Evolutionary conservation across 805 yeast genomes (phyloP), one percentile per base, ranked within the genome.

Genomic region (Maudiozyma saulgeensis): DNA sequence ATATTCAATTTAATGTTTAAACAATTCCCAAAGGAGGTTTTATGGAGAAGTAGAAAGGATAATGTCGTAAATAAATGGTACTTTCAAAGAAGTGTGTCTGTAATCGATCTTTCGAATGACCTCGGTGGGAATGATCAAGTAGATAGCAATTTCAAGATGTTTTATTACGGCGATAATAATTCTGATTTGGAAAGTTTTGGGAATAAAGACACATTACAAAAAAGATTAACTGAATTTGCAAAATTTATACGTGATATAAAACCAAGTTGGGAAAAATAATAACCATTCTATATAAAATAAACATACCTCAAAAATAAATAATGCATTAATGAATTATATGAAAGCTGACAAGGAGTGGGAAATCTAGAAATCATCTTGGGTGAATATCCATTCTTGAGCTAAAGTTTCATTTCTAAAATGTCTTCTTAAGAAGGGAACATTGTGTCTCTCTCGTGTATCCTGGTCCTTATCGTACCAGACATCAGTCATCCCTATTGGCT

Each of bases 1-100:
- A 82, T 91, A 23, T 89, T 93, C 72, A 93, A 91, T 62, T 74
- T 85, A 7, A 79, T 93, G 73, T 71, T 72, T 40, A 78, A 78
- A 45, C 66, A 80, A 37, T 90, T 82, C 61, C 85, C 87, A 0
- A 68, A 75, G 15, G 93, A 88, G 61, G 64, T 89, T 12, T 69
- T 93, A 1, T 93, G 99, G 99, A 77, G 99, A 59, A 91, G 98
- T 1, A 72, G 96, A 43, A 77, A 76, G 50, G 77, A 70, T 49
- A 93, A 93, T 64, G 96, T 96, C 0, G 96, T 93, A 7, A 93
- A 93, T 70, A 89, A 89, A 61, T 93, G 99, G 99, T 91, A 91
- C 63, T 93, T 91, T 66, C 97, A 93, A 61, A 73, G 99, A 53
- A 83, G 96, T 40, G 69, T 74, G 16, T 96, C 96, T 0, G 81